phyloP scores from a whole-genome alignment of 306 rosid species.

The Dryas alaskensis region DNA sequence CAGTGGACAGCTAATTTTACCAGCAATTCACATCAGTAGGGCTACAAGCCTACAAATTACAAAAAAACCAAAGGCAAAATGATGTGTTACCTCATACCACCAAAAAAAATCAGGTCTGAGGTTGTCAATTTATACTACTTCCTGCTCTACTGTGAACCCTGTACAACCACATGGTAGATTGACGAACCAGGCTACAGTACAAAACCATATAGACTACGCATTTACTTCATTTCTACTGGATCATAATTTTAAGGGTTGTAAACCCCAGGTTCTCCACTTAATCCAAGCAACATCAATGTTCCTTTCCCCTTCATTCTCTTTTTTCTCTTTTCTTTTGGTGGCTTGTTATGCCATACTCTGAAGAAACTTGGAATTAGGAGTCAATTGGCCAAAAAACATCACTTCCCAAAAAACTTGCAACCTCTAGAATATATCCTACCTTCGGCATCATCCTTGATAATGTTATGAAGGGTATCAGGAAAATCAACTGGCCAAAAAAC shows the following conservation, averaged over 20 bases:
- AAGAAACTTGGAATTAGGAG: conserved; percentile 5
- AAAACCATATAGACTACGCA: background rate
- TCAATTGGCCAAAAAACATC: background rate
- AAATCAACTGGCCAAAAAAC: conserved; percentile 56
- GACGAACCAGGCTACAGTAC: too few species aligned
- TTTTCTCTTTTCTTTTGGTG: background rate
- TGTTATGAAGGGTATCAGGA: conserved; percentile 38
- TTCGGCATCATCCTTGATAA: conserved; percentile 50
- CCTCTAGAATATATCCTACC: conserved; percentile 52
- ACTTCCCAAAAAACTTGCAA: too few species aligned
- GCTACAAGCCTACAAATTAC: background rate
- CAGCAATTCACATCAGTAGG: background rate
- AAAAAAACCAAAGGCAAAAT: background rate
- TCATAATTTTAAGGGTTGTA: background rate
- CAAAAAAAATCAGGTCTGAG: background rate
- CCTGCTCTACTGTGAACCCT: background rate
- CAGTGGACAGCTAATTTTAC: too few species aligned
- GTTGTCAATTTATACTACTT: background rate
- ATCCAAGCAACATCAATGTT: background rate
- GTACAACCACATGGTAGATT: too few species aligned
- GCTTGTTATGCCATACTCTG: background rate
- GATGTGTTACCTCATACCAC: background rate
- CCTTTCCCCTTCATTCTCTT: background rate
- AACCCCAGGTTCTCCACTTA: background rate
- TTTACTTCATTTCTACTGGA: background rate